Percentiles rank a stretch among this genome's conserved stretches.
Conservation (phyloP, 805 yeast species). For the Ascoidea asiatica region DNA sequence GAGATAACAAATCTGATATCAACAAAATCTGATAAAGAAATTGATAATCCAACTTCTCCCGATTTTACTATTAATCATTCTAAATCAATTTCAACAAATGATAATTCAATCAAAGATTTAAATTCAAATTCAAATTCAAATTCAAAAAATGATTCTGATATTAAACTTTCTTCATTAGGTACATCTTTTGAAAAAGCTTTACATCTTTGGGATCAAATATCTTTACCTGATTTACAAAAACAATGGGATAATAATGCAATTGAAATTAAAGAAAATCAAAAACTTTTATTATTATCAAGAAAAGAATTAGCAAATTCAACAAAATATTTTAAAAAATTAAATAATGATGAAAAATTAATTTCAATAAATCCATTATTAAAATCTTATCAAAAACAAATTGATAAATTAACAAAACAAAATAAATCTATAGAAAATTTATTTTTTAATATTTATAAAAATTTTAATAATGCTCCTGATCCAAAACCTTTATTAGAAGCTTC, state of each 20-base stretch:
- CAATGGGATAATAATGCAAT: conserved; percentile 63
- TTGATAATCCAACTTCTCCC: neutral
- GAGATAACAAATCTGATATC: neutral
- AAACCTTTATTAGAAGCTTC: conserved; percentile 64
- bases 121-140: too few relatives aligned
- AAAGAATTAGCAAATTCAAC: conserved; percentile 72
- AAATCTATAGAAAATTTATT: conserved; percentile 63
- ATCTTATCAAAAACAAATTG: conserved; percentile 81
- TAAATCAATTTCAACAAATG: too few relatives aligned
- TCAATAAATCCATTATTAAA: conserved; percentile 56
- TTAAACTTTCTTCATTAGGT: too few relatives aligned
- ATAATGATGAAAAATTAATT: conserved; percentile 49
- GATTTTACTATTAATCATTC: too few relatives aligned
- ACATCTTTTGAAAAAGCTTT: conserved; percentile 39
- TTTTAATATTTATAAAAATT: conserved; percentile 56
- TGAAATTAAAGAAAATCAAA: conserved; percentile 59
- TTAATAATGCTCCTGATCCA: conserved; percentile 93
- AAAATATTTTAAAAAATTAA: conserved; percentile 68
- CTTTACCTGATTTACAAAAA: conserved; percentile 55
- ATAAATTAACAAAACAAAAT: conserved; percentile 62
- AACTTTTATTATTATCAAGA: conserved; percentile 52
- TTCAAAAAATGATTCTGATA: neutral
- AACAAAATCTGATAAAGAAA: neutral
- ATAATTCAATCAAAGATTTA: too few relatives aligned
- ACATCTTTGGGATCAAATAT: conserved; percentile 64